These are phyloP conservation scores for Daldinia sp. DNA, from an alignment of 2,329 filamentous ascomycete genomes.

Conservation along the genomic window DNA sequence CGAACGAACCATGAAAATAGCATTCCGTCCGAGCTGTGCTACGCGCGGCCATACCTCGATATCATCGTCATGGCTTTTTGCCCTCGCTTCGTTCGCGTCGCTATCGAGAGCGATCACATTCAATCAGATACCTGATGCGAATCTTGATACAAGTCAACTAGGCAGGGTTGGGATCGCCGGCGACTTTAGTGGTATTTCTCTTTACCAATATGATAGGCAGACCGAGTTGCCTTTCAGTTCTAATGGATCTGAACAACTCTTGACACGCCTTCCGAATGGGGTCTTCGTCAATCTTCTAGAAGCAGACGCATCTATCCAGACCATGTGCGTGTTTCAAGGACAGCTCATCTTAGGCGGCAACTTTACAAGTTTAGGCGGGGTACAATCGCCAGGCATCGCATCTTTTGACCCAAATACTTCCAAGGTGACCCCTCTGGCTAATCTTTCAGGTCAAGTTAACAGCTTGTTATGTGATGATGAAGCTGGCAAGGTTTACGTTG, in stretches of 20 bases:
- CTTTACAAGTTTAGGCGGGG: slow-evolving; percentile 88
- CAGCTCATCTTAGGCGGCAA: slow-evolving; percentile 89
- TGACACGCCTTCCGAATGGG: slow-evolving; percentile 87
- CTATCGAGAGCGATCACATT: slow-evolving; percentile 68
- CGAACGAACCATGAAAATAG: slow-evolving; percentile 61
- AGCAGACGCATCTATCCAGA: slow-evolving; percentile 85
- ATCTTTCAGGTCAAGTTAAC: slow-evolving; percentile 84
- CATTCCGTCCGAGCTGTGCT: slow-evolving; percentile 58
- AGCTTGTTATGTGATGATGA: slow-evolving; percentile 84
- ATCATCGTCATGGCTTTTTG: slow-evolving; percentile 53
- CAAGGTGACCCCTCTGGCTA: slow-evolving; percentile 78
- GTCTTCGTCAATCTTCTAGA: slow-evolving; percentile 79
- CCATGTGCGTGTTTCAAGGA: slow-evolving; percentile 85
- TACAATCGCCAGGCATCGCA: slow-evolving; percentile 82
- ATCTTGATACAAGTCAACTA: slow-evolving; percentile 82
- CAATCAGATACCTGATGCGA: slow-evolving; percentile 71
- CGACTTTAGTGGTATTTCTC: slow-evolving; percentile 90
- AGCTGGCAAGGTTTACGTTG: slow-evolving; percentile 86
- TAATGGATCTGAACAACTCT: slow-evolving; percentile 84
- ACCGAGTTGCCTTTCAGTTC: slow-evolving; percentile 73
- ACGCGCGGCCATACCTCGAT: slow-evolving; percentile 50
- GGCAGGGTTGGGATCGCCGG: slow-evolving; percentile 88
- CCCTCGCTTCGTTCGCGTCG: slow-evolving; percentile 57
- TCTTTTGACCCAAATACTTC: slow-evolving; percentile 81
- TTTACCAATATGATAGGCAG: slow-evolving; percentile 89